Base-by-base conservation (phyloP, 208 protist genomes). In the Leishmania amazonensis region DNA sequence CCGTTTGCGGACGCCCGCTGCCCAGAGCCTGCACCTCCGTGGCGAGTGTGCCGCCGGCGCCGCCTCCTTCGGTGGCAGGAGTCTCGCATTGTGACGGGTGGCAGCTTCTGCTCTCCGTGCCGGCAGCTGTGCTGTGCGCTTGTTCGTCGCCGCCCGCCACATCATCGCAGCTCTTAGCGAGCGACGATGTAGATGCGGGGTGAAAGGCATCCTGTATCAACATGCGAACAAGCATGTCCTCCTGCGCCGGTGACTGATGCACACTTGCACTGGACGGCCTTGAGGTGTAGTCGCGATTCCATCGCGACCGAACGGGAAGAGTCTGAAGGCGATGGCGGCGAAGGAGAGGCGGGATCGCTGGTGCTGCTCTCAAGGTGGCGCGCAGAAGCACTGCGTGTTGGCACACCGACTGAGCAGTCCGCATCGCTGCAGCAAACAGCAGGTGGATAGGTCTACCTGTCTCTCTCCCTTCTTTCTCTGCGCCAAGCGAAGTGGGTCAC, bases 171-270 rank as follows among this genome's bases (percentile, higher is more conserved):
- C 19, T 11, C 49, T 62, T 45, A 9, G 49, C 35, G 13, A 57
- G n/a, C n/a, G 51, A 24, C 6, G 73, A 42, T 5, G 73, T 21
- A 45, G 49, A 45, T 60, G 73, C 35, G 7, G 51, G 51, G 5
- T 47, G 7, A 62, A 76, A 76, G 51, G 73, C 73, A 28, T 64
- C 73, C 31, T 76, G 73, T 62, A 76, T 45, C 51, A 76, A n/a
- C 13, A 62, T 35, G 73, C 73, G 73, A n/a, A 58, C 73, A 11
- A 76, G 73, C 73, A 62, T 42, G 13, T 76, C 73, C 19, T 76
- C 73, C n/a, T 76, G 8, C 24, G 45, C 47, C 70, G 45, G 11
- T 51, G 70, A 31, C 4, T 62, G 73, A 21, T 19, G 31, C 51
- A 6, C 51, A 2, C 31, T 62, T 76, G n/a, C 53, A n/a, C 24